These are phyloP conservation scores for Henckelia pumila DNA, from an alignment of 257 asterid species.

Conservation along the genomic window DNA sequence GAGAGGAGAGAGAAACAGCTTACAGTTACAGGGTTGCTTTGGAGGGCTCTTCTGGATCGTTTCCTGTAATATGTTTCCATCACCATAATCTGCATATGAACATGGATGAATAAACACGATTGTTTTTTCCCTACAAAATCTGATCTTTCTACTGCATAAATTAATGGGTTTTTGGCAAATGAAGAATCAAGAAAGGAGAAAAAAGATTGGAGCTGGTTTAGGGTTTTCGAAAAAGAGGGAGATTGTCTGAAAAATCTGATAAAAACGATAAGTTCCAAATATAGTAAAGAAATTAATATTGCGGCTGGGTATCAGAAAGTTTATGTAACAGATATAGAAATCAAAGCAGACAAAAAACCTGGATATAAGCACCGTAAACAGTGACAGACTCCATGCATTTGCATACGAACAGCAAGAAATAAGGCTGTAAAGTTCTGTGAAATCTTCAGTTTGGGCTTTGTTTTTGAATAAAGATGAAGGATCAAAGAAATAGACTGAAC, in stretches of 20 bases:
- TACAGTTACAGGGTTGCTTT: constrained; percentile 36
- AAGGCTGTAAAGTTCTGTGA: constrained; percentile 31
- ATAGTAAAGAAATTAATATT: constrained; percentile 30
- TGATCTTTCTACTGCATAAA: background rate
- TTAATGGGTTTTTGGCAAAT: background rate
- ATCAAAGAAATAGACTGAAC: background rate
- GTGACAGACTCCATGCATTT: constrained; percentile 31
- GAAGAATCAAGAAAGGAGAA: background rate
- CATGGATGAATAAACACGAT: background rate
- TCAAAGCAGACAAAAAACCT: constrained; percentile 27
- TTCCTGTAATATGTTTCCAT: constrained; percentile 74
- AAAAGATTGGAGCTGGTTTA: constrained; percentile 16
- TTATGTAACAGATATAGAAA: constrained; percentile 26
- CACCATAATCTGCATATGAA: constrained; percentile 33
- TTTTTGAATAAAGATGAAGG: constrained; percentile 7
- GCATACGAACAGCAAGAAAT: background rate
- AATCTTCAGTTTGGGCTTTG: constrained; percentile 15
- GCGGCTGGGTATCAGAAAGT: constrained; percentile 34
- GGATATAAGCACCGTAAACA: constrained; percentile 20
- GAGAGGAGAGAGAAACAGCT: constrained; percentile 25
- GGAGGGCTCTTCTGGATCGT: constrained; percentile 46
- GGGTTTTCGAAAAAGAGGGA: constrained; percentile 39
- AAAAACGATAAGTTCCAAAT: constrained; percentile 23
- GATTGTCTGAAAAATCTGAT: constrained; percentile 13
- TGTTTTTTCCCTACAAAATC: background rate